Conservation (phyloP, 2,329 filamentous ascomycete genomes). For the Sporothrix humicola region DNA sequence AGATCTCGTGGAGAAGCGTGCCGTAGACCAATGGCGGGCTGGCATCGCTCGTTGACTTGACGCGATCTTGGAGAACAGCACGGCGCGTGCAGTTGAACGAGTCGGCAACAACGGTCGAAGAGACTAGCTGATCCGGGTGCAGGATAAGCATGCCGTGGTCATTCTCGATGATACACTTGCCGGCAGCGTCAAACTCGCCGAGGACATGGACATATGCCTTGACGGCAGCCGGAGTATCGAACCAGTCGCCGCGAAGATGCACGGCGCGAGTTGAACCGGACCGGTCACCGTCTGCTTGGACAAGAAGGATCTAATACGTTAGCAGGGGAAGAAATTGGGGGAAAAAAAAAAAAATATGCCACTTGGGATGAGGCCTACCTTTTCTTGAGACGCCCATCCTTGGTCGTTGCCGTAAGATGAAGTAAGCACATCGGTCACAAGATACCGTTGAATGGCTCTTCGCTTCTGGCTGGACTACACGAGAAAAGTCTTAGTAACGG, state of each 20-base stretch:
- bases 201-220: slow-evolving; percentile 86
- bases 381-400: slow-evolving; percentile 68
- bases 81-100: slow-evolving; percentile 90
- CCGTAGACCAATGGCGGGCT: slow-evolving; percentile 87
- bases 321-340: background rate
- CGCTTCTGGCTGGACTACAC: slow-evolving; percentile 67
- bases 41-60: slow-evolving; percentile 85
- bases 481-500: slow-evolving; percentile 23
- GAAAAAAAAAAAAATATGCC: background rate
- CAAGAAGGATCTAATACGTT: slow-evolving; percentile 70
- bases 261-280: slow-evolving; percentile 63
- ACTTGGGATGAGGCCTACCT: slow-evolving; percentile 58
- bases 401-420: slow-evolving; percentile 69
- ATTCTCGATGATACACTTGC: slow-evolving; percentile 83
- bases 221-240: slow-evolving; percentile 69
- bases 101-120: slow-evolving; percentile 93
- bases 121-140: slow-evolving; percentile 94
- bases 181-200: slow-evolving; percentile 71
- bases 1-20: slow-evolving; percentile 91
- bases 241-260: slow-evolving; percentile 83
- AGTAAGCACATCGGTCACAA: slow-evolving; percentile 75
- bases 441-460: slow-evolving; percentile 83
- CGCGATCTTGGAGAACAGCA: slow-evolving; percentile 90
- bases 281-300: slow-evolving; percentile 77
- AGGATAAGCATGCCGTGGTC: slow-evolving; percentile 82